These are phyloP conservation scores for Lycium ferocissimum DNA, from an alignment of 257 asterid species.

Conservation along the genomic window DNA sequence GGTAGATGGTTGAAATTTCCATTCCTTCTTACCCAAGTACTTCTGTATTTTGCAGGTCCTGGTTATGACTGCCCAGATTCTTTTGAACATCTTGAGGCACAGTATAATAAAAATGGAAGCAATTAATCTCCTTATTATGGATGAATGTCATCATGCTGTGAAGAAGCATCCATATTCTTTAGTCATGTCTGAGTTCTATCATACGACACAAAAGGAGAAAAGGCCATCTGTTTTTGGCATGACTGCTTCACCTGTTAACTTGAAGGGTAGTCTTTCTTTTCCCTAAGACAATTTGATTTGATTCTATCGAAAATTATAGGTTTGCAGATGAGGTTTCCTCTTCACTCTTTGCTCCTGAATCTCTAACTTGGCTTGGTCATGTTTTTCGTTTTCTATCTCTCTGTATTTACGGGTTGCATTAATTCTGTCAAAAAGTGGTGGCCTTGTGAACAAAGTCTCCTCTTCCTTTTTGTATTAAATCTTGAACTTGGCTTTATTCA, in stretches of 20 bases:
- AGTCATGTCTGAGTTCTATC: slow-evolving; percentile 99
- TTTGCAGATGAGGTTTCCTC: slow-evolving; percentile 18
- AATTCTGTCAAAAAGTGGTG: background rate
- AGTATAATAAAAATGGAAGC: slow-evolving; percentile 97
- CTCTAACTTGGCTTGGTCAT: slow-evolving; percentile 16
- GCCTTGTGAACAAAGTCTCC: background rate
- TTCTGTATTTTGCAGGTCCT: slow-evolving; percentile 71
- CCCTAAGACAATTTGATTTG: background rate
- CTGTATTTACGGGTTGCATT: background rate
- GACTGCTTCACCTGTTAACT: slow-evolving; percentile 99
- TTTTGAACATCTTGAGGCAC: slow-evolving; percentile 93
- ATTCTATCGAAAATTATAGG: background rate
- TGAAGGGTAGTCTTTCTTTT: slow-evolving; percentile 69
- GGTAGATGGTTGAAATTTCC: background rate
- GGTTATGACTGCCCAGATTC: slow-evolving; percentile 99
- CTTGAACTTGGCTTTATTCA: background rate
- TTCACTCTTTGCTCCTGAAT: slow-evolving; percentile 25
- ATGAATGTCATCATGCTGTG: slow-evolving; percentile 99
- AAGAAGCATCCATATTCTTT: slow-evolving; percentile 98
- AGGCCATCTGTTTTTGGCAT: slow-evolving; percentile 98
- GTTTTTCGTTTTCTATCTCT: background rate
- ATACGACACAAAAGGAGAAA: slow-evolving; percentile 85
- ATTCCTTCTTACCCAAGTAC: slow-evolving; percentile 9
- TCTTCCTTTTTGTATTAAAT: slow-evolving; percentile 27
- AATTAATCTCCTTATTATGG: slow-evolving; percentile 88